phyloP scores from a whole-genome alignment of 495 filamentous ascomycete species.

The Neurospora discreta region DNA sequence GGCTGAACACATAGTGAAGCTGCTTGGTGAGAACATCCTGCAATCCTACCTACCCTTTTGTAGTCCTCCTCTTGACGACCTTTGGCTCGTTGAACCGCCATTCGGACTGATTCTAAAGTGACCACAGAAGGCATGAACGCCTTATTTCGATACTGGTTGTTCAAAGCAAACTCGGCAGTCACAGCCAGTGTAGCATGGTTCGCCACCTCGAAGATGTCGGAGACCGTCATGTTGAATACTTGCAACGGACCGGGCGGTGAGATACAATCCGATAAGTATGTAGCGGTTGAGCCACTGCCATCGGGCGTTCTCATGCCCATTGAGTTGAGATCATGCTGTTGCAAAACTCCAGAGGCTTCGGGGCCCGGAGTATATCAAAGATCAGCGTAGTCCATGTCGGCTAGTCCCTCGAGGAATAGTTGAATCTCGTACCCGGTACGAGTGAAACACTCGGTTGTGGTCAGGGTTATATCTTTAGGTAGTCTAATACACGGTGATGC shows the following conservation, averaged over 20 bases:
- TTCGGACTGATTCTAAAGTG: background rate
- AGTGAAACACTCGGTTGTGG: background rate
- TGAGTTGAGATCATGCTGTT: background rate
- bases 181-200: conserved; percentile 1
- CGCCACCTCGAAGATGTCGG: conserved; percentile 2
- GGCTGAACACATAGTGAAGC: background rate
- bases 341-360: background rate
- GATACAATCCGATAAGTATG: background rate
- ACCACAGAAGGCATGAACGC: background rate
- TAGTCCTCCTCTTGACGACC: background rate
- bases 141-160: too few relatives aligned
- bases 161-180: background rate
- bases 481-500: background rate
- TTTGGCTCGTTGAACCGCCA: background rate
- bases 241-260: background rate
- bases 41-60: conserved; percentile 5
- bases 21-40: conserved; percentile 3
- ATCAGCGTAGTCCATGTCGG: background rate
- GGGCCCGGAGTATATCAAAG: background rate
- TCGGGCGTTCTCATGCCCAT: background rate
- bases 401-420: background rate
- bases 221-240: background rate
- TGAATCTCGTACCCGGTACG: background rate
- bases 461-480: background rate
- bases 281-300: background rate